Percentiles rank a stretch among this genome's conserved stretches.
These are phyloP conservation scores for Penicillium decumbens DNA, from an alignment of 2,329 filamentous ascomycete genomes.

Conservation along the genomic window DNA sequence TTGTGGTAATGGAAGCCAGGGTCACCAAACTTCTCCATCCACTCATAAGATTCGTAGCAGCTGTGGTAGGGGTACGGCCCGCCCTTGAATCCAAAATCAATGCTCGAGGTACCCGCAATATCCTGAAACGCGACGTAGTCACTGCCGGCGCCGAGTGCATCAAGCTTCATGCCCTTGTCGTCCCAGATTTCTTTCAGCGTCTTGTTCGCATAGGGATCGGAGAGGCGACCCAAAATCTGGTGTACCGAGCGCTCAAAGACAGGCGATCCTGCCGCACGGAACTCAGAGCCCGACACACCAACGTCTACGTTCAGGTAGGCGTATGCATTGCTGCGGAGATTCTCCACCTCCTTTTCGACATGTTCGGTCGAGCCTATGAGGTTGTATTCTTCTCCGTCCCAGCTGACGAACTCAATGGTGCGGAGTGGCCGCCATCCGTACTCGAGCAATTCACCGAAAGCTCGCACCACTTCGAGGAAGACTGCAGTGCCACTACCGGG, in stretches of 20 bases:
- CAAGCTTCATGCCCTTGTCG: constrained; percentile 53
- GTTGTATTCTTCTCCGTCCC: constrained; percentile 93
- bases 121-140: constrained; percentile 90
- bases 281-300: constrained; percentile 68
- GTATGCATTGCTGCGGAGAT: constrained; percentile 67
- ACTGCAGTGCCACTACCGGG: constrained; percentile 85
- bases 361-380: constrained; percentile 90
- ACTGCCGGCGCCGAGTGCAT: constrained; percentile 66
- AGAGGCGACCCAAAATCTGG: constrained; percentile 68
- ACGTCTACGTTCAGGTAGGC: constrained; percentile 91
- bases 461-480: constrained; percentile 79
- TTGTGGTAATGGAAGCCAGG: constrained; percentile 78
- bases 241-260: constrained; percentile 68
- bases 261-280: constrained; percentile 76
- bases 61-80: constrained; percentile 67
- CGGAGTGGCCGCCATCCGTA: constrained; percentile 85
- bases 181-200: constrained; percentile 75
- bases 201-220: constrained; percentile 66
- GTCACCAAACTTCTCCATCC: constrained; percentile 76
- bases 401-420: constrained; percentile 95
- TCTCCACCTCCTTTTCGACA: constrained; percentile 76
- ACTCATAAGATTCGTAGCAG: constrained; percentile 85
- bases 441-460: constrained; percentile 72
- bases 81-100: constrained; percentile 77
- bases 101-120: constrained; percentile 79